phyloP scores from a whole-genome alignment of 257 asterid genomes.

The Forsythia viridissima region DNA sequence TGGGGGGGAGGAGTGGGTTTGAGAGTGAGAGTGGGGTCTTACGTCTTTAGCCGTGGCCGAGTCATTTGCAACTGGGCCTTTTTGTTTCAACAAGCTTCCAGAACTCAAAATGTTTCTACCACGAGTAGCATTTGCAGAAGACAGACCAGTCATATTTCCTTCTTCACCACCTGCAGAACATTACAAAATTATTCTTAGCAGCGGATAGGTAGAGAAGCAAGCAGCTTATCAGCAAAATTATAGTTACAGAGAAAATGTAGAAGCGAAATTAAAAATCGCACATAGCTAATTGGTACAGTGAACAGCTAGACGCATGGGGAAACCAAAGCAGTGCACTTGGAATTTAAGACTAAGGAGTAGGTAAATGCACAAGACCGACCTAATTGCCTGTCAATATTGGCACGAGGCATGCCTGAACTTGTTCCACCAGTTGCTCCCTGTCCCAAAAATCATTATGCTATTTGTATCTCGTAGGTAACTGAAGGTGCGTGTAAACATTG shows the following conservation, averaged over 20 bases:
- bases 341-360: not conserved
- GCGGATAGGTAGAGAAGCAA: not conserved
- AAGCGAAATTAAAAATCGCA: not conserved
- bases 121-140: slow-evolving; percentile 45
- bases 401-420: slow-evolving; percentile 68
- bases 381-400: slow-evolving; percentile 61
- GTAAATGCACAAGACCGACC: slow-evolving; percentile 41
- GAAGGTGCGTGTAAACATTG: slow-evolving; percentile 6
- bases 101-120: slow-evolving; percentile 55
- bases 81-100: slow-evolving; percentile 62
- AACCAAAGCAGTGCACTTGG: not conserved
- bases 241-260: not conserved
- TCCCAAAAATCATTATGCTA: slow-evolving; percentile 22
- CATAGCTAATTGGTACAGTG: not conserved
- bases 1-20: not conserved
- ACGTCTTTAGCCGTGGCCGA: slow-evolving; percentile 56
- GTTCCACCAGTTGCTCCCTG: slow-evolving; percentile 67
- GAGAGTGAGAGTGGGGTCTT: slow-evolving; percentile 8
- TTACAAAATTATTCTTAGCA: not conserved
- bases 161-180: slow-evolving; percentile 71
- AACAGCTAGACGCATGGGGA: slow-evolving; percentile 2
- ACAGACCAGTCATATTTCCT: slow-evolving; percentile 49
- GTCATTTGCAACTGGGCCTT: slow-evolving; percentile 52
- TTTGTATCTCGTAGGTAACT: slow-evolving; percentile 17
- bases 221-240: not conserved